Evolutionary conservation across 805 yeast species (phyloP), one percentile per base, ranked within the genome.

Genomic region (Saccharomycopsis selenospora): DNA sequence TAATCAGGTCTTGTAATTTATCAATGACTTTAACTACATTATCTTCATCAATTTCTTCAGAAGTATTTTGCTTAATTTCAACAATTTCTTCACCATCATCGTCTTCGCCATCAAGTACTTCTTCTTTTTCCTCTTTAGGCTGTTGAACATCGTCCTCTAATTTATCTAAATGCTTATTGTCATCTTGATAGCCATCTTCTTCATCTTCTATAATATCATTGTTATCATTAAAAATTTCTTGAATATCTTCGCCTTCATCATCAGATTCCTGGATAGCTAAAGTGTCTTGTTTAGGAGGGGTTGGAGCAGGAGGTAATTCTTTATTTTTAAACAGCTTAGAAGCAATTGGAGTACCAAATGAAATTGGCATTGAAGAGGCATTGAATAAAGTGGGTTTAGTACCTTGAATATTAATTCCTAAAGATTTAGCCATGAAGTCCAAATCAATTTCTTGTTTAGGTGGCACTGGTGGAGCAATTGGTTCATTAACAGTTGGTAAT

Each of bases 371-470:
- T 10, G 41, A 17, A 13, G 41, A 22, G 7, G 49, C 43, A 25
- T 49, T 42, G 38, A 47, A 52, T 17, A 36, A 13, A 23, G 28
- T 27, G 20, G 53, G 53, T 27, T 36, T 25, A 8, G 42, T 20
- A 11, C 53, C 52, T 28, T 47, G 50, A 26, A 52, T 42, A 7
- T 23, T 47, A 2, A 52, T 49, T 8, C 53, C 55, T 17, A 52
- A 45, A 18, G 41, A 43, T 22, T 43, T 40, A 5, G 52, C 52
- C 43, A 52, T n/a, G 4, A 8, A 36, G 33, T 52, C 54, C 3
- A 36, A n/a, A 41, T 48, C 49, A 42, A 40, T 22, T 20, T 25
- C 22, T 3, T 14, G n/a, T 26, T 22, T 30, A 11, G 36, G 40
- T n/a, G n/a, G n/a, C n/a, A n/a, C n/a, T n/a, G n/a, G n/a, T n/a